Evolutionary conservation across 495 filamentous ascomycete species (phyloP).

Genomic region (Lasiosphaeria ovina): DNA sequence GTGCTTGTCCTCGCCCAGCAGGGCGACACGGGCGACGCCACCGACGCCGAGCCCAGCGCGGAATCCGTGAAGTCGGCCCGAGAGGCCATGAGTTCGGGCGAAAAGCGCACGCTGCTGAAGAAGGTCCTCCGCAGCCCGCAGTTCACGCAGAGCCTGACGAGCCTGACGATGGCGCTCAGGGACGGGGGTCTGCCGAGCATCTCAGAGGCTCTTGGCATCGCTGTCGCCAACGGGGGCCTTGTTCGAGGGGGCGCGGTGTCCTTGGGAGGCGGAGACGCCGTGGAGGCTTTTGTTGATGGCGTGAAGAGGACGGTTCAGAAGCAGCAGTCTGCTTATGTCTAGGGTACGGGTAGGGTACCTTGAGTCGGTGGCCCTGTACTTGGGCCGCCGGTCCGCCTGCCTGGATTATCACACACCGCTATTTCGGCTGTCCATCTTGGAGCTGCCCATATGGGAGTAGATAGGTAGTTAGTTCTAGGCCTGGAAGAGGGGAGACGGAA

Average conservation of each 20-base stretch:
- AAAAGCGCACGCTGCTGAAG: slow-evolving; percentile 80
- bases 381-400: no score
- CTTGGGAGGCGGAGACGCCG: slow-evolving; percentile 81
- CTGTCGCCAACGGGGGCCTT: slow-evolving; percentile 77
- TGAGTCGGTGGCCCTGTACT: no score
- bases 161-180: slow-evolving; percentile 79
- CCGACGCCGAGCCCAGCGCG: slow-evolving; percentile 56
- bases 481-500: no score
- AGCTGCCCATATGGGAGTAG: no score
- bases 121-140: slow-evolving; percentile 88
- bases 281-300: slow-evolving; percentile 87
- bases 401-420: no score
- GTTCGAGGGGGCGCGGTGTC: slow-evolving; percentile 72
- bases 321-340: slow-evolving; percentile 21
- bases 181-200: slow-evolving; percentile 92
- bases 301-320: slow-evolving; percentile 73
- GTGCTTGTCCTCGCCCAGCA: slow-evolving; percentile 70
- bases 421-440: no score
- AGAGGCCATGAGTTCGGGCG: slow-evolving; percentile 65
- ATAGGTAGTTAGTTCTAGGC: no score
- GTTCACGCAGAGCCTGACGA: slow-evolving; percentile 80
- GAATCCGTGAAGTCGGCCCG: slow-evolving; percentile 68
- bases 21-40: slow-evolving; percentile 44
- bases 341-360: no score
- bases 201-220: slow-evolving; percentile 77